Evolutionary conservation across 176 grass and related monocot species (phyloP), one percentile per base, ranked within the genome.

Genomic region (Eleusine coracana): DNA sequence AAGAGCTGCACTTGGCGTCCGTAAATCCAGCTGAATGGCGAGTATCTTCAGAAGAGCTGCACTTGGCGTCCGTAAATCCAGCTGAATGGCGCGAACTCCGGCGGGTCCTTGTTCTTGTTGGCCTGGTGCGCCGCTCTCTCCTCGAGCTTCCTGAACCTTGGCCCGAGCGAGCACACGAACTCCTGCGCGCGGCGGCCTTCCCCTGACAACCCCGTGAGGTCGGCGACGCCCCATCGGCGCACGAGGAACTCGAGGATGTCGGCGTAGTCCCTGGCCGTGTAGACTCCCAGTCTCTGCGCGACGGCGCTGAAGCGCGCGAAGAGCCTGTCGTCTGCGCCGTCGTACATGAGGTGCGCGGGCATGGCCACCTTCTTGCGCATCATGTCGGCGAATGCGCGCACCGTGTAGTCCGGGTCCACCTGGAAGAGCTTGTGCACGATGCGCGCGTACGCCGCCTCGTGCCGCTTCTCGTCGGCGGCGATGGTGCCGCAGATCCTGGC

Each of bases 201-300:
- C 2, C 68, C 80, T 17, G 86, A 88, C 5, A 88, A 7, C 58
- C 71, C 86, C 3, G 38, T 45, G 40, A 84, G 86, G 0, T 67
- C 59, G 0, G 14, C 59, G 48, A 88, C 75, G 6, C 54, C 34
- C 81, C 86, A 84, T 0, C 86, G 64, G 0, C 39, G 20, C 28
- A 87, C 85, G 3, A 87, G 64, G 71, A 82, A 87, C 71, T 88
- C 80, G 48, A 88, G 59, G 74, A 88, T 88, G 20, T 73, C 80
- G 7, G 59, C 80, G 75, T 88, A 88, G 68, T 88, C 80, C 46
- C 38, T 58, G 67, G 68, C 74, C 10, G 86, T 88, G 75, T 79
- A 88, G 2, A 88, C 68, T 0, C 86, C 86, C 0, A 83, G 14
- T 1, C 80, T 20, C 75, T 88, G 80, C 68, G 80, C 86, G 25